Base-by-base conservation (phyloP, 768 basidiomycete species). In the Tricholoma saponaceum region DNA sequence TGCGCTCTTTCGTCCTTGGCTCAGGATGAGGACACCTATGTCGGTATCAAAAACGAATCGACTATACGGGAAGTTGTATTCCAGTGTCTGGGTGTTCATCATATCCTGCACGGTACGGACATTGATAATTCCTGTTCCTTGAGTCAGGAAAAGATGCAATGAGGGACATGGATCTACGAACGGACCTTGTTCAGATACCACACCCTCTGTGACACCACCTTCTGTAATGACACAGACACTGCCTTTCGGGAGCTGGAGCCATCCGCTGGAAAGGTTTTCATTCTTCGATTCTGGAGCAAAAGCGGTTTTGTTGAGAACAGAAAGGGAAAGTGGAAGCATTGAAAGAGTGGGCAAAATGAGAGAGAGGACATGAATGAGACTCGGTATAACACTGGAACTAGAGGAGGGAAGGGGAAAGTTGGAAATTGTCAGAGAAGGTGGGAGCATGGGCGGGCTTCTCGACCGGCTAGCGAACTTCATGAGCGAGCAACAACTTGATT, bases 41-140 rank as follows among this genome's bases (percentile, higher is more conserved):
- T 92, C 89, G 0, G 89, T 91, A 18, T 84, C 76, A 64, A 94
- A 92, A 7, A 78, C 69, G 68, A 87, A 92, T 57, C 67, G 76
- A 66, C 84, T 88, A 69, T 83, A 93, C 1, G 91, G 92, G 66
- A 92, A 94, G 32, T 78, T 68, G 66, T 93, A 94, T 22, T 84
- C 79, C 26, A 92, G 70, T 0, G 81, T 85, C 63, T 94, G 91
- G 6, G 73, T 69, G 46, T 73, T 74, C 67, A 92, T 84, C 58
- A 80, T 77, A 51, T 85, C 79, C 64, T 91, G 89, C 16, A 85
- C 68, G 1, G 84, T 78, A 37, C 73, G 79, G 32, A 93, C 71
- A 61, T 90, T 92, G 58, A 69, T 68, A 18, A 91, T 62, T 4
- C 90, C 90, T 87, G 26, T 50, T n/a, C 3, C 10, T 10, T 9